Evolutionary conservation across 768 basidiomycete genomes (phyloP).

Genomic region (Boletales sp.): DNA sequence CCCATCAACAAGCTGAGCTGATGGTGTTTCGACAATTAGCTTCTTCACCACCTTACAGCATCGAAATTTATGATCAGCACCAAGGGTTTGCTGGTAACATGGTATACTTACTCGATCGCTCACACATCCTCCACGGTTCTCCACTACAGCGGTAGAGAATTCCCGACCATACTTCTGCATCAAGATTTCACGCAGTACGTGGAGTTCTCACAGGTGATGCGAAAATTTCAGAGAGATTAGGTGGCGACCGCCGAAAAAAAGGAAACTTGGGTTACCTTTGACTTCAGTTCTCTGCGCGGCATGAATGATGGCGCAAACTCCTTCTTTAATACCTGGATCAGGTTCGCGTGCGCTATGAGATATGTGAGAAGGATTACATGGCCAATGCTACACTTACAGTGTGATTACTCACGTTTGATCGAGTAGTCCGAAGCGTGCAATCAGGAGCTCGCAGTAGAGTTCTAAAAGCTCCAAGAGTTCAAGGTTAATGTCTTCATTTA

Average conservation of each 20-base stretch:
- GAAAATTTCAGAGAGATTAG: slow-evolving; percentile 2
- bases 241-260: neutral
- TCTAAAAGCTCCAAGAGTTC: slow-evolving; percentile 91
- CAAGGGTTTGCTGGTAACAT: neutral
- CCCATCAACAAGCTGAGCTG: slow-evolving; percentile 73
- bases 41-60: slow-evolving; percentile 68
- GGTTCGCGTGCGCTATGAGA: slow-evolving; percentile 67
- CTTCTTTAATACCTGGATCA: slow-evolving; percentile 83
- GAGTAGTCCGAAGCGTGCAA: slow-evolving; percentile 87
- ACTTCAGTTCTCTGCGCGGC: slow-evolving; percentile 90
- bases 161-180: slow-evolving; percentile 96
- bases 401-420: slow-evolving; percentile 69
- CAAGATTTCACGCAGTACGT: slow-evolving; percentile 86
- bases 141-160: slow-evolving; percentile 81
- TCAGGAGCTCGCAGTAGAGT: slow-evolving; percentile 89
- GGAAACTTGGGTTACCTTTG: slow-evolving; percentile 52
- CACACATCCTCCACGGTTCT: slow-evolving; percentile 78
- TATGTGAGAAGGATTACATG: slow-evolving; percentile 5
- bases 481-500: slow-evolving; percentile 79
- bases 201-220: slow-evolving; percentile 58
- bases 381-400: slow-evolving; percentile 1
- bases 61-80: slow-evolving; percentile 1
- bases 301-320: slow-evolving; percentile 82
- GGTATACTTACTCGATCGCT: slow-evolving; percentile 65
- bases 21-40: slow-evolving; percentile 64